Percentiles rank a stretch among this genome's conserved stretches.
Evolutionary conservation across 208 protist species (phyloP).

Genomic region (Acanthamoeba healyi): DNA sequence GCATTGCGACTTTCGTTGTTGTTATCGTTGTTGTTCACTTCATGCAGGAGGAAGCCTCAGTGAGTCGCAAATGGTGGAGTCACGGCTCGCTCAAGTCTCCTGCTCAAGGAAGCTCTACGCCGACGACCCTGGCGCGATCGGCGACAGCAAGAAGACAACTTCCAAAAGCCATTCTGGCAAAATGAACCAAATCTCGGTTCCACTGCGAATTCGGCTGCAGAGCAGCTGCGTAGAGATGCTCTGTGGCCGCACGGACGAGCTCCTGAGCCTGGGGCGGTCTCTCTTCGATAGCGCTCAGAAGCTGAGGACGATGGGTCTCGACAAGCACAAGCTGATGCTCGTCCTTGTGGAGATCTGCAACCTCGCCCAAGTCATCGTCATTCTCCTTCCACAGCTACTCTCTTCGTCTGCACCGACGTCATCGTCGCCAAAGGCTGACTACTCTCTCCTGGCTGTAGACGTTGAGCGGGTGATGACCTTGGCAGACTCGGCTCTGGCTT

Average conservation of each 20-base stretch:
- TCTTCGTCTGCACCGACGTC: background rate
- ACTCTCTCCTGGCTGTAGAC: background rate
- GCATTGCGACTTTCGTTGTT: background rate
- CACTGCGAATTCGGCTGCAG: conserved; percentile 10
- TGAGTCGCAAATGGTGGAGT: background rate
- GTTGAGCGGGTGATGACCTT: conserved; percentile 25
- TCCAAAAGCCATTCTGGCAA: background rate
- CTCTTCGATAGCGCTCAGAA: conserved; percentile 63
- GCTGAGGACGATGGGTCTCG: conserved; percentile 41
- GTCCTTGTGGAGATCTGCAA: conserved; percentile 47
- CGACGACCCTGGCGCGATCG: background rate
- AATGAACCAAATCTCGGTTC: conserved; percentile 64
- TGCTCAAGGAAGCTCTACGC: conserved; percentile 2
- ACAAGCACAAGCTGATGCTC: conserved; percentile 61
- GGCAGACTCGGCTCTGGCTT: background rate
- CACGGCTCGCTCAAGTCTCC: background rate
- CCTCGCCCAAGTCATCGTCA: conserved; percentile 40
- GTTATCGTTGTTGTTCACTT: background rate
- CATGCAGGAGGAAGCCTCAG: background rate
- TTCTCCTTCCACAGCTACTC: background rate
- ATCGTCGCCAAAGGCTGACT: background rate
- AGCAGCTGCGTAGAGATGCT: conserved; percentile 47
- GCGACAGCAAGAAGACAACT: too few species aligned
- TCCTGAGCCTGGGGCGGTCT: background rate
- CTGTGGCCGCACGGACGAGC: background rate